Evolutionary conservation across 352 stramenopile genomes (phyloP).

Genomic region (Phytophthora niederhauseri): DNA sequence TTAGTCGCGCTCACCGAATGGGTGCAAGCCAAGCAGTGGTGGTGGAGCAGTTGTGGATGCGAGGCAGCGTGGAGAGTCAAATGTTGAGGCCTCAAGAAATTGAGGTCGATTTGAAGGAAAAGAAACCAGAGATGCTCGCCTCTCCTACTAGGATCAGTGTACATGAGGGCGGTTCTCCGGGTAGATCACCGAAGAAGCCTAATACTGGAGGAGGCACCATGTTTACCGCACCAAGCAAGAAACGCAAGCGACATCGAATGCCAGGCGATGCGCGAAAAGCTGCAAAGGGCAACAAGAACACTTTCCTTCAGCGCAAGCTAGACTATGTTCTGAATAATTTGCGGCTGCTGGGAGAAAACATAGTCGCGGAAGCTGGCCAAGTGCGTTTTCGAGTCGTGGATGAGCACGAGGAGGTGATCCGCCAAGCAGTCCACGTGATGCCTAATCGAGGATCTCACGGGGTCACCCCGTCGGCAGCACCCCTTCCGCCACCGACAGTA

Average conservation of each 20-base stretch:
- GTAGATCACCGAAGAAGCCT: conserved; percentile 29
- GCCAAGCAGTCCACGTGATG: conserved; percentile 49
- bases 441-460: conserved; percentile 32
- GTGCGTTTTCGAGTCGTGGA: conserved; percentile 56
- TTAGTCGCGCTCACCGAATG: conserved; percentile 97
- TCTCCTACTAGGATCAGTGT: conserved; percentile 14
- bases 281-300: conserved; percentile 47
- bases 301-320: conserved; percentile 49
- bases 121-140: conserved; percentile 9
- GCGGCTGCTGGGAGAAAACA: conserved; percentile 41
- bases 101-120: conserved; percentile 18
- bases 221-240: conserved; percentile 41
- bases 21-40: conserved; percentile 91
- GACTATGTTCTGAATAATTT: conserved; percentile 60
- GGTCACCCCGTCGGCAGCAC: not conserved
- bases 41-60: conserved; percentile 94
- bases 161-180: conserved; percentile 23
- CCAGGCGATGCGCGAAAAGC: conserved; percentile 21
- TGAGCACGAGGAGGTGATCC: conserved; percentile 41
- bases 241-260: conserved; percentile 38
- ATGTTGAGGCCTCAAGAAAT: conserved; percentile 60
- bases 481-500: conserved; percentile 8
- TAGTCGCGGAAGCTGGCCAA: conserved; percentile 48
- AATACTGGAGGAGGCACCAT: conserved; percentile 42
- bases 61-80: conserved; percentile 82